Evolutionary conservation across 1,284 basidiomycete species (phyloP).

Genomic region (Xerocomus nothofagi): DNA sequence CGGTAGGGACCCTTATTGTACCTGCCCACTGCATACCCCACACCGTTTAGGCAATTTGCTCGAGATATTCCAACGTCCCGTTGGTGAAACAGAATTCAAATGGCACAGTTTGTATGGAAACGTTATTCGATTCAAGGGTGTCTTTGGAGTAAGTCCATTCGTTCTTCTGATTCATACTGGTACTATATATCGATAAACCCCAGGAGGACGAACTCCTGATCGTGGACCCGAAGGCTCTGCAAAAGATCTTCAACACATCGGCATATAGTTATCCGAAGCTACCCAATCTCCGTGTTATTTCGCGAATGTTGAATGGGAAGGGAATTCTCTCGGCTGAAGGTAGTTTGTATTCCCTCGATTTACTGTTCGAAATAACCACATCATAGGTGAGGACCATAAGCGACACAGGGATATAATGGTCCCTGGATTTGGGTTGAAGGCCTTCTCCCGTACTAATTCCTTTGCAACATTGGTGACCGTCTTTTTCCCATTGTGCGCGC

Average conservation of each 20-base stretch:
- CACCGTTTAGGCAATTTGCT: slow-evolving; percentile 25
- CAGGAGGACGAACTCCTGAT: slow-evolving; percentile 32
- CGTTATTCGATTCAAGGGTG: slow-evolving; percentile 29
- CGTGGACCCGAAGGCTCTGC: slow-evolving; percentile 44
- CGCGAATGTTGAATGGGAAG: slow-evolving; percentile 34
- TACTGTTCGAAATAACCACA: background rate
- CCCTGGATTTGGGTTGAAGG: slow-evolving; percentile 44
- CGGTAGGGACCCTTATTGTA: slow-evolving; percentile 17
- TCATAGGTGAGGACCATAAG: slow-evolving; percentile 42
- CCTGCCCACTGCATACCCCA: background rate
- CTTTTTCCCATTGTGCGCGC: slow-evolving; percentile 32
- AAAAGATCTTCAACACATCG: slow-evolving; percentile 43
- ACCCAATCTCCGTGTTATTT: slow-evolving; percentile 32
- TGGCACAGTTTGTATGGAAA: slow-evolving; percentile 36
- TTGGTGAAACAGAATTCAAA: slow-evolving; percentile 33
- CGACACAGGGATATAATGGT: slow-evolving; percentile 45
- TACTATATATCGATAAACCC: background rate
- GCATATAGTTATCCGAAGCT: slow-evolving; percentile 40
- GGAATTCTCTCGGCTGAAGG: slow-evolving; percentile 45
- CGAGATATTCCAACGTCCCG: slow-evolving; percentile 27
- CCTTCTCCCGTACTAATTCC: slow-evolving; percentile 44
- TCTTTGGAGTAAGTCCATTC: slow-evolving; percentile 24
- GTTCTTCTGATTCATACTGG: background rate
- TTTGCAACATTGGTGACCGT: slow-evolving; percentile 33
- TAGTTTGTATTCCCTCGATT: slow-evolving; percentile 12